Percentiles rank a stretch among this genome's conserved stretches.
phyloP scores from a whole-genome alignment of 1,139 yeast genomes.

The Trichomonascaceae sp. region DNA sequence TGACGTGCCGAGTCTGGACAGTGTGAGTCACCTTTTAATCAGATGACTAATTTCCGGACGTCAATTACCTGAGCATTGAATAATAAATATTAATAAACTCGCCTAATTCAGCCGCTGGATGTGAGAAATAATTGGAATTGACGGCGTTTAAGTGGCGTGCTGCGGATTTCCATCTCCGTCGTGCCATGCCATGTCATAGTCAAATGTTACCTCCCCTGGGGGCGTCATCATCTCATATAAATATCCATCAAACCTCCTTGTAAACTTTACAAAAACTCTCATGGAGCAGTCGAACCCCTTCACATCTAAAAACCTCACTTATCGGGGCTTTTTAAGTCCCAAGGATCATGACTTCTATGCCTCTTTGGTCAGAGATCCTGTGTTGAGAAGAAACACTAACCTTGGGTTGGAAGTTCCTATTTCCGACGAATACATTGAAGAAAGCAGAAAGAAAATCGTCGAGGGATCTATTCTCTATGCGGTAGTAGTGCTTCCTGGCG shows the following conservation, averaged over 20 bases:
- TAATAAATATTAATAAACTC: too few relatives aligned
- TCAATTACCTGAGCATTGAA: too few relatives aligned
- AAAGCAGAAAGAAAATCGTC: not conserved
- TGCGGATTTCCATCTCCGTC: too few relatives aligned
- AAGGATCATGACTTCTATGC: not conserved
- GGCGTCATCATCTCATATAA: not conserved
- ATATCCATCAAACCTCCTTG: not conserved
- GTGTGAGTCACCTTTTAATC: too few relatives aligned
- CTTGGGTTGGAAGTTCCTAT: not conserved
- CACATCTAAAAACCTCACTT: constrained; percentile 1
- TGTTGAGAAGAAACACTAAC: not conserved
- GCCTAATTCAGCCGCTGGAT: too few relatives aligned
- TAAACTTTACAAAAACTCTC: not conserved
- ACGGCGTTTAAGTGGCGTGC: too few relatives aligned
- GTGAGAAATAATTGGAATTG: too few relatives aligned
- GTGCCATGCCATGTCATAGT: not conserved
- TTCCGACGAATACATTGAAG: not conserved
- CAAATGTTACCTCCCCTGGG: not conserved
- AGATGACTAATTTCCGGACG: too few relatives aligned
- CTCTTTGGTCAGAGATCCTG: not conserved
- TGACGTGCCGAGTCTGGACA: too few relatives aligned
- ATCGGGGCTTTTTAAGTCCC: not conserved
- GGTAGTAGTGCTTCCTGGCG: not conserved
- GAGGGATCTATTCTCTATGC: not conserved
- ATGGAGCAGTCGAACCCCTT: not conserved